Conservation (phyloP, 495 filamentous ascomycete species). For the Talaromyces ruber region DNA sequence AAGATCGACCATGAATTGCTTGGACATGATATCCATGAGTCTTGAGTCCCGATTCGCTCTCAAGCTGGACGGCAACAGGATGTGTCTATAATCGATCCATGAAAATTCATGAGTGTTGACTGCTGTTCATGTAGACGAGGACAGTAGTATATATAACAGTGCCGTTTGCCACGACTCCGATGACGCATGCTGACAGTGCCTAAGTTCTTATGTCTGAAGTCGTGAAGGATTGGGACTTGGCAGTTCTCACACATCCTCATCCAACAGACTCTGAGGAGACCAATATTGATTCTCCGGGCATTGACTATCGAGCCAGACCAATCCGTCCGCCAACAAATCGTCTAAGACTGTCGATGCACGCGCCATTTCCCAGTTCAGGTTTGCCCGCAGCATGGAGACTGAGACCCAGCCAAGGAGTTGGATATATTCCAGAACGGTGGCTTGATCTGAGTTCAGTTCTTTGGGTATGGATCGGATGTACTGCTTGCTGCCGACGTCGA, state of each 20-base stretch:
- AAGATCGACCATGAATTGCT: too few relatives aligned
- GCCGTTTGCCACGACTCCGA: neutral
- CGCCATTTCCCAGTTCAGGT: slow-evolving; percentile 77
- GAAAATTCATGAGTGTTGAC: too few relatives aligned
- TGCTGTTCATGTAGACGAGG: too few relatives aligned
- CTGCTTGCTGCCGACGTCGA: slow-evolving; percentile 69
- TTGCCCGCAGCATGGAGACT: slow-evolving; percentile 85
- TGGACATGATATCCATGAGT: too few relatives aligned
- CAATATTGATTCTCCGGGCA: slow-evolving; percentile 88
- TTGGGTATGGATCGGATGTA: slow-evolving; percentile 93
- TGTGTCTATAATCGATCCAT: too few relatives aligned
- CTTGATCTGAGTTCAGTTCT: slow-evolving; percentile 92
- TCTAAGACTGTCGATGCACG: slow-evolving; percentile 83
- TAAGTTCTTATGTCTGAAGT: too few relatives aligned
- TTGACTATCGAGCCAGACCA: slow-evolving; percentile 93
- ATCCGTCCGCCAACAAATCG: slow-evolving; percentile 79
- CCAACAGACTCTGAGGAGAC: slow-evolving; percentile 57
- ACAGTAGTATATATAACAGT: neutral
- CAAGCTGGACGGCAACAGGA: too few relatives aligned
- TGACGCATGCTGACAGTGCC: neutral
- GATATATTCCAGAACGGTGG: slow-evolving; percentile 80
- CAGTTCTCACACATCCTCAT: slow-evolving; percentile 27
- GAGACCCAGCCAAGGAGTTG: slow-evolving; percentile 82
- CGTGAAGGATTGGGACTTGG: neutral
- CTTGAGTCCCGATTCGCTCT: too few relatives aligned